These are phyloP conservation scores for Microthyrium microscopicum DNA, from an alignment of 2,329 filamentous ascomycete genomes.

Conservation along the genomic window DNA sequence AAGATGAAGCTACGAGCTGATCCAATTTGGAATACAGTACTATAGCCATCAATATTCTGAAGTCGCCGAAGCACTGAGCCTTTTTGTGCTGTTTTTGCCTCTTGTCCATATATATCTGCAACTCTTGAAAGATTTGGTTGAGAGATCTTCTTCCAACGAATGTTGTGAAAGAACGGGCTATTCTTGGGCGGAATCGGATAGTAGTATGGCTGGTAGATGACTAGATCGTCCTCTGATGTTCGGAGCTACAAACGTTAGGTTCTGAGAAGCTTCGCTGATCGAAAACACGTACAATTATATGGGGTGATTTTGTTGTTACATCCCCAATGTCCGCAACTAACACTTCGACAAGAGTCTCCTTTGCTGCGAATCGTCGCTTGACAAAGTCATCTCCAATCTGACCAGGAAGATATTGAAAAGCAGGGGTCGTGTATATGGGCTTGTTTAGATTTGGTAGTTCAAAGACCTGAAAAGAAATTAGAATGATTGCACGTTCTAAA, in stretches of 20 bases:
- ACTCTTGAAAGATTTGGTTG: slow-evolving; percentile 51
- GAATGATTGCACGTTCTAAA: neutral
- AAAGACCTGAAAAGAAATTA: slow-evolving; percentile 49
- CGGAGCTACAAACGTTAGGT: slow-evolving; percentile 40
- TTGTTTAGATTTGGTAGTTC: slow-evolving; percentile 55
- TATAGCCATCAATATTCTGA: slow-evolving; percentile 57
- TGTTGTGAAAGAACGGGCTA: slow-evolving; percentile 33
- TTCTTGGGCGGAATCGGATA: slow-evolving; percentile 19
- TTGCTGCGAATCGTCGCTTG: slow-evolving; percentile 51
- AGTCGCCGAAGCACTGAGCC: slow-evolving; percentile 36
- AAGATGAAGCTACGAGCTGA: slow-evolving; percentile 65
- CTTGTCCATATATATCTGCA: slow-evolving; percentile 29
- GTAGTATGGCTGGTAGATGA: slow-evolving; percentile 70
- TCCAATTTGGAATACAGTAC: slow-evolving; percentile 68
- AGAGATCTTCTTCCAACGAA: slow-evolving; percentile 61
- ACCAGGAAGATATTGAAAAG: slow-evolving; percentile 61
- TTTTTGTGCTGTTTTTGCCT: slow-evolving; percentile 30
- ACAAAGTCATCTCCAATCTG: slow-evolving; percentile 56
- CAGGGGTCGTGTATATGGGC: slow-evolving; percentile 58
- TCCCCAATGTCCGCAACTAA: slow-evolving; percentile 77
- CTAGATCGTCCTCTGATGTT: slow-evolving; percentile 64
- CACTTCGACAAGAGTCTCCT: slow-evolving; percentile 62
- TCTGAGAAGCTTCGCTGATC: neutral
- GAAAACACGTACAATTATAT: slow-evolving; percentile 53
- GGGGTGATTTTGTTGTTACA: slow-evolving; percentile 48